These are phyloP conservation scores for Harrya chromipes DNA, from an alignment of 768 basidiomycete species.

Conservation along the genomic window DNA sequence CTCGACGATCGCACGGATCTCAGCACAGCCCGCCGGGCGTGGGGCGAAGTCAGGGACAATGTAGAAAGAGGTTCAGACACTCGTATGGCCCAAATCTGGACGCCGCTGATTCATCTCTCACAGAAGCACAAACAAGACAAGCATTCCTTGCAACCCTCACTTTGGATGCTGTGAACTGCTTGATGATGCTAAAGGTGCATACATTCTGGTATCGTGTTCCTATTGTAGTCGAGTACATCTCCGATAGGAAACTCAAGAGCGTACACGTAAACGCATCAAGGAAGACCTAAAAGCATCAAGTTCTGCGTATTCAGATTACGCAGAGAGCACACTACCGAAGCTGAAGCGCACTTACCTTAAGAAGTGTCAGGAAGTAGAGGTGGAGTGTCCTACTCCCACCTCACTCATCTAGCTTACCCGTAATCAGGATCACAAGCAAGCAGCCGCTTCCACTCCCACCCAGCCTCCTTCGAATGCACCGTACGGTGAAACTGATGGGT, in stretches of 20 bases:
- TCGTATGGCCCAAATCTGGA: background rate
- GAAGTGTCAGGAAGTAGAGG: constrained; percentile 88
- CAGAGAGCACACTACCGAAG: constrained; percentile 74
- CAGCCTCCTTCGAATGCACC: constrained; percentile 30
- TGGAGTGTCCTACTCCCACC: constrained; percentile 29
- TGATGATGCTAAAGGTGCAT: constrained; percentile 63
- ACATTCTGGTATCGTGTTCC: background rate
- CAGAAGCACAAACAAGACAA: constrained; percentile 79
- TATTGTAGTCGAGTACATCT: background rate
- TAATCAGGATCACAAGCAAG: constrained; percentile 60
- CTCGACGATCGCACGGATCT: constrained; percentile 71
- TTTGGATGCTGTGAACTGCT: constrained; percentile 68
- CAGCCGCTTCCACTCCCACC: constrained; percentile 36
- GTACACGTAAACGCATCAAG: constrained; percentile 88
- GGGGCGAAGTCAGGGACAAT: constrained; percentile 84
- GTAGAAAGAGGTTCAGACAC: constrained; percentile 65
- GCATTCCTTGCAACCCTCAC: constrained; percentile 73
- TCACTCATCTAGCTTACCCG: constrained; percentile 7
- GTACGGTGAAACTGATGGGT: constrained; percentile 29
- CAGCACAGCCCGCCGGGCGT: constrained; percentile 65
- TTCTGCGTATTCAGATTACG: constrained; percentile 76
- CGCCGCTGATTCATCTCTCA: constrained; percentile 5
- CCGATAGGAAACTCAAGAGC: constrained; percentile 79
- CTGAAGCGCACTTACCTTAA: constrained; percentile 76
- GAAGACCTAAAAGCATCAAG: constrained; percentile 84